Percentiles rank a stretch among this genome's conserved stretches.
These are phyloP conservation scores for Solanum peruvianum DNA, from an alignment of 257 asterid species.

Conservation along the genomic window DNA sequence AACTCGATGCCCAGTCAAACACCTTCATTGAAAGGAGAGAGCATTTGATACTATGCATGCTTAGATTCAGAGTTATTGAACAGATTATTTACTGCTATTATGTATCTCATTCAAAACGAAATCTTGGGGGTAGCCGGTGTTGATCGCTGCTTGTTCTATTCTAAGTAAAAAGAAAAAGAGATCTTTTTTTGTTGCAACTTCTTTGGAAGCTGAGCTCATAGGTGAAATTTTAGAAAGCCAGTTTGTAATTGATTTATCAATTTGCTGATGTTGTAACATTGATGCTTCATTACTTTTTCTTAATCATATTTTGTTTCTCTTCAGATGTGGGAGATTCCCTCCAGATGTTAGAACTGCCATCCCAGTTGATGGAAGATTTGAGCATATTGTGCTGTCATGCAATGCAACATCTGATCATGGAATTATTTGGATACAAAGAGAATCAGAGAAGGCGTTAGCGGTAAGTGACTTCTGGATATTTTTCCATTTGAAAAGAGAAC, in stretches of 20 bases:
- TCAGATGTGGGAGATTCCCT: slow-evolving; percentile 92
- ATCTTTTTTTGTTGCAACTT: not conserved
- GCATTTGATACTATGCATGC: not conserved
- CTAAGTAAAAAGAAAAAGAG: not conserved
- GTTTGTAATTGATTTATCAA: not conserved
- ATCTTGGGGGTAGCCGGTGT: not conserved
- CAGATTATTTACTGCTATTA: not conserved
- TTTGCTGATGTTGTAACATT: not conserved
- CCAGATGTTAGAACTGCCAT: slow-evolving; percentile 95
- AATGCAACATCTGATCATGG: slow-evolving; percentile 92
- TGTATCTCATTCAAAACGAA: not conserved
- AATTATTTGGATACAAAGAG: slow-evolving; percentile 83
- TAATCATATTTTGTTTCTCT: not conserved
- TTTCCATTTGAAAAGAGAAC: not conserved
- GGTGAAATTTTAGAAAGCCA: not conserved
- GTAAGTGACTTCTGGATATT: slow-evolving; percentile 27
- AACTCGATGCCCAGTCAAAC: fast-evolving
- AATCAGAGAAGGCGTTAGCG: slow-evolving; percentile 64
- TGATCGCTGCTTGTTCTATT: not conserved
- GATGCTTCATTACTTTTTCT: not conserved
- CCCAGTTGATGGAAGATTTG: slow-evolving; percentile 96
- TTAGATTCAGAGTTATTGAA: not conserved
- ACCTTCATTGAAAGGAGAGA: not conserved
- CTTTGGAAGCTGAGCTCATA: not conserved
- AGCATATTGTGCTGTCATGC: slow-evolving; percentile 88